These are phyloP conservation scores for Ceratonia siliqua DNA, from an alignment of 306 rosid genomes.

Conservation along the genomic window DNA sequence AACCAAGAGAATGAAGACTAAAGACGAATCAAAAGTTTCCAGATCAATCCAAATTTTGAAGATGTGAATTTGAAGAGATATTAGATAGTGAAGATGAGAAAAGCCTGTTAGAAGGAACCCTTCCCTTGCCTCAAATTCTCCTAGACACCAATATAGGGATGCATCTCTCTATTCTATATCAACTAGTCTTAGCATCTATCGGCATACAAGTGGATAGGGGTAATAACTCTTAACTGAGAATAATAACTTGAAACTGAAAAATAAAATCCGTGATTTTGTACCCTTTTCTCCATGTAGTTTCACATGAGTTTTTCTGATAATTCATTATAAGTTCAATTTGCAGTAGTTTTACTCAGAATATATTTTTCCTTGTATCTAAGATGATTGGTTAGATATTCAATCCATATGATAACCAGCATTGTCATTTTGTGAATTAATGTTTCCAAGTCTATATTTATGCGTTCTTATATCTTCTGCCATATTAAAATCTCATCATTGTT, in stretches of 20 bases:
- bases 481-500: constrained; percentile 4
- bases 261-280: not conserved
- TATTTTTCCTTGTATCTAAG: not conserved
- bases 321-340: not conserved
- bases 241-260: not conserved
- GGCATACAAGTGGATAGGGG: not conserved
- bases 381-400: not conserved
- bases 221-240: not conserved
- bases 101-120: not conserved
- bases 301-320: not conserved
- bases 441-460: not conserved
- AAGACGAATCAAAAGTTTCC: not conserved
- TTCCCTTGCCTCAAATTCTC: not conserved
- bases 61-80: not conserved
- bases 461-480: not conserved
- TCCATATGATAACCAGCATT: not conserved
- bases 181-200: not conserved
- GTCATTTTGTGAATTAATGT: constrained; percentile 1
- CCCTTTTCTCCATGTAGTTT: not conserved
- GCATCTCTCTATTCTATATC: not conserved
- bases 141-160: not conserved
- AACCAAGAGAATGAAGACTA: not conserved
- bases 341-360: not conserved
- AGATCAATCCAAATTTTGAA: not conserved
- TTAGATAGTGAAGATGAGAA: not conserved